Evolutionary conservation across 345 rosid species (phyloP).

Genomic region (Theobroma cacao): DNA sequence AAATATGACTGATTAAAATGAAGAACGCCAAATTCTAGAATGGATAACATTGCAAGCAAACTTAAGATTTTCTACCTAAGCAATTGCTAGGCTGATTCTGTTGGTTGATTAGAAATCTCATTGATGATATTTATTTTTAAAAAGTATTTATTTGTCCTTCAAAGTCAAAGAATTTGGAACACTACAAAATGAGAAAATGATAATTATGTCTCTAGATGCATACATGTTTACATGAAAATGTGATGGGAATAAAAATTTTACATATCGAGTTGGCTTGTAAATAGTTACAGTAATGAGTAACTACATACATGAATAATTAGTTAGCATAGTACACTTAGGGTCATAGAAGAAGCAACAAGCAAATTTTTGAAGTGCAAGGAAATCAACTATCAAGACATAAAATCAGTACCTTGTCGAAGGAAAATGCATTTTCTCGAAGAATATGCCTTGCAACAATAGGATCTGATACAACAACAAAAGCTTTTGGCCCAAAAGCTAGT

Average conservation of each 20-base stretch:
- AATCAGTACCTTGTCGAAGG: conserved; percentile 74
- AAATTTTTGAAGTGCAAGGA: neutral
- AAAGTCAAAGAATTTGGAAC: neutral
- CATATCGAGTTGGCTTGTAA: neutral
- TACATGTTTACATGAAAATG: neutral
- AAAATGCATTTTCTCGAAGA: conserved; percentile 84
- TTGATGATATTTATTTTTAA: neutral
- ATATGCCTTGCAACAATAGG: conserved; percentile 82
- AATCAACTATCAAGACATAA: neutral
- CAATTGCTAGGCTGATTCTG: neutral
- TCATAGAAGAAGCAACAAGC: neutral
- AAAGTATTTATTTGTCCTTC: neutral
- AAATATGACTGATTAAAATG: neutral
- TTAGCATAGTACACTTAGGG: neutral
- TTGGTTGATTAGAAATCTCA: neutral
- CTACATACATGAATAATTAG: neutral
- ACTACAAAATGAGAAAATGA: neutral
- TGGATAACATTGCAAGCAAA: neutral
- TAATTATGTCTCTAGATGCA: neutral
- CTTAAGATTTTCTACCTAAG: neutral
- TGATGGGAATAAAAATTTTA: neutral
- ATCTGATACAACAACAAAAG: conserved; percentile 95
- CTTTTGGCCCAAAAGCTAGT: conserved; percentile 98
- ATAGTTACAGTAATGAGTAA: neutral
- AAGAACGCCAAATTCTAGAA: neutral